These are phyloP conservation scores for Papiliotrema flavescens DNA, from an alignment of 1,284 basidiomycete genomes.

Conservation along the genomic window DNA sequence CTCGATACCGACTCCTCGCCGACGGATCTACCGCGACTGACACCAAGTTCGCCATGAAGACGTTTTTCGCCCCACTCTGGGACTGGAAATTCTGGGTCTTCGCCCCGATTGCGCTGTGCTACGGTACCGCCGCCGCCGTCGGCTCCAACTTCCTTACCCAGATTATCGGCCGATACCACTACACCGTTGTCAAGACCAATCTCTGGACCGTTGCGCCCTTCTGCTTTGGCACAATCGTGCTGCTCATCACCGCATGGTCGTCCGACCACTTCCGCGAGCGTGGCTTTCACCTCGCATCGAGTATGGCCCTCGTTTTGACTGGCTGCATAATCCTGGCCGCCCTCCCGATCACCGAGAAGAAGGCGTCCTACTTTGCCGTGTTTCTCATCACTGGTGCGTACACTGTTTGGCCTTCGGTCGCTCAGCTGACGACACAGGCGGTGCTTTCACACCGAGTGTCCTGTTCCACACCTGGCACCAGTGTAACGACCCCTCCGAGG, in stretches of 20 bases:
- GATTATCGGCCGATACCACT: slow-evolving; percentile 26
- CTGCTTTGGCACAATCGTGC: slow-evolving; percentile 16
- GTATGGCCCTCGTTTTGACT: slow-evolving; percentile 16
- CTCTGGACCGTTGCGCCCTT: slow-evolving; percentile 31
- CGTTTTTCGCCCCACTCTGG: slow-evolving; percentile 20
- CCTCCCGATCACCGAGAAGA: slow-evolving; percentile 15
- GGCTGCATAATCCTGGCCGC: slow-evolving; percentile 23
- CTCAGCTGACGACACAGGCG: slow-evolving; percentile 1
- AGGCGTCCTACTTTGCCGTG: slow-evolving; percentile 22
- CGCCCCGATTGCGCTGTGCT: slow-evolving; percentile 20
- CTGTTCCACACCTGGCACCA: slow-evolving; percentile 28
- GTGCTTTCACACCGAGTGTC: slow-evolving; percentile 22
- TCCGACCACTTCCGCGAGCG: slow-evolving; percentile 28
- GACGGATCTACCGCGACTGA: slow-evolving; percentile 16
- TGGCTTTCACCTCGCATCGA: slow-evolving; percentile 19
- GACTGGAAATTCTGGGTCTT: slow-evolving; percentile 26
- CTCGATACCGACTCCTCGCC: slow-evolving; percentile 14
- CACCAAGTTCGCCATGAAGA: slow-evolving; percentile 11
- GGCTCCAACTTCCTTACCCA: slow-evolving; percentile 29
- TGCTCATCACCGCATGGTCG: slow-evolving; percentile 16
- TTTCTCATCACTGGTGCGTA: slow-evolving; percentile 23
- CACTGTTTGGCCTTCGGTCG: too few species aligned
- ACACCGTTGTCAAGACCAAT: slow-evolving; percentile 29
- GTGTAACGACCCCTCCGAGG: slow-evolving; percentile 22
- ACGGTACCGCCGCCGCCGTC: slow-evolving; percentile 15